Base-by-base conservation (phyloP, 352 stramenopile genomes). In the Pythium grandisporangium region DNA sequence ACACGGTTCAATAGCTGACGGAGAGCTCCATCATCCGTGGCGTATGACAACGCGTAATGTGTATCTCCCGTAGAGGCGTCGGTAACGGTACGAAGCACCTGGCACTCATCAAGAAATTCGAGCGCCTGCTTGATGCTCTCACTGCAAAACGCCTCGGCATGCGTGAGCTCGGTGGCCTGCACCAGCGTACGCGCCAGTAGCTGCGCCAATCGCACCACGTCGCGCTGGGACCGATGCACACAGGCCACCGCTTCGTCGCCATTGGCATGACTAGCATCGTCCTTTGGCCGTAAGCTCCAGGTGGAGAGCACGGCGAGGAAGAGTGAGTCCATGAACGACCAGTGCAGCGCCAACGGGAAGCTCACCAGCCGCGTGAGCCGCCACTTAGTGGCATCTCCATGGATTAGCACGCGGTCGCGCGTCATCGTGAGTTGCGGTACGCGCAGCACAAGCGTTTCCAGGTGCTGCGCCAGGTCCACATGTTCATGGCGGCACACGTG, bases 271-370 rank as follows among this genome's bases (percentile, higher is more conserved):
- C n/a, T n/a, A n/a, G n/a, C n/a, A n/a, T n/a, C n/a, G n/a, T n/a
- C n/a, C n/a, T n/a, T n/a, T n/a, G n/a, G n/a, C n/a, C n/a, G n/a
- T n/a, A n/a, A n/a, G n/a, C n/a, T n/a, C 61, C 58, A 77, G 11
- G 75, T 56, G 0, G 69, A 65, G 13, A 80, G 64, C 3, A 56
- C 57, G 12, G 58, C 78, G 19, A 88, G 58, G 64, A 69, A 83
- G 24, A 91, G 48, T 37, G 76, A 78, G 56, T 91, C 75, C 32
- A 87, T 62, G 16, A 93, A 84, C 30, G 80, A 77, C 68, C 73
- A 84, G 24, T 79, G 59, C 19, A 93, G 51, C 37, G 70, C 80
- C 25, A 85, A 41, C 25, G 74, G 59, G 27, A 93, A 87, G 43
- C 63, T 56, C 20, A 69, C 54, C 20, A 75, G 54, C 33, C 69